phyloP scores from a whole-genome alignment of 495 filamentous ascomycete genomes.

The Zalerion maritima region DNA sequence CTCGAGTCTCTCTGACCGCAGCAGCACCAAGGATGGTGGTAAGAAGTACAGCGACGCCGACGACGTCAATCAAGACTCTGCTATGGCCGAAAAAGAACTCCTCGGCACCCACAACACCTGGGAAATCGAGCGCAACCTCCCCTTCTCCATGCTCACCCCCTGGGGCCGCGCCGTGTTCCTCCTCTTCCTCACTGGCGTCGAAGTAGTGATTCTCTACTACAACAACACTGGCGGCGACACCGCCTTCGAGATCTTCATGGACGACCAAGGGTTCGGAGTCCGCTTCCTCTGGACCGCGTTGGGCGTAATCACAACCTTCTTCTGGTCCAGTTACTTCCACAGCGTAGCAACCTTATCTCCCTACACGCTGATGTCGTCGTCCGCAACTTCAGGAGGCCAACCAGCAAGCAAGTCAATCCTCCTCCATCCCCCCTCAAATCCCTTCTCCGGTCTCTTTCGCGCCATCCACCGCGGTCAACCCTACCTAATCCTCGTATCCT shows the following conservation, averaged over 20 bases:
- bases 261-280: slow-evolving; percentile 26
- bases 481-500: slow-evolving; percentile 13
- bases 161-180: slow-evolving; percentile 14
- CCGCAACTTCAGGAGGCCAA: not conserved
- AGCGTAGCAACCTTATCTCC: slow-evolving; percentile 10
- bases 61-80: too few species aligned
- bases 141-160: slow-evolving; percentile 18
- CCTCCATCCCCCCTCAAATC: slow-evolving; percentile 13
- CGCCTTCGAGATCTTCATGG: slow-evolving; percentile 31
- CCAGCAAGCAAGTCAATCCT: slow-evolving; percentile 5
- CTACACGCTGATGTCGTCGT: not conserved
- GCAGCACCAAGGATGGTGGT: too few species aligned
- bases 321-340: slow-evolving; percentile 24
- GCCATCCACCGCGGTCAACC: slow-evolving; percentile 10
- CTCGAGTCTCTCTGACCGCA: too few species aligned
- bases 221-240: slow-evolving; percentile 20
- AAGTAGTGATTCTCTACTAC: slow-evolving; percentile 28
- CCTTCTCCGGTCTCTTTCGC: slow-evolving; percentile 13
- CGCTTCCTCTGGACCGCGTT: slow-evolving; percentile 27
- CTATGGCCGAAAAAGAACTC: slow-evolving; percentile 6
- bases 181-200: slow-evolving; percentile 19
- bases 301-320: slow-evolving; percentile 26
- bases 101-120: slow-evolving; percentile 5
- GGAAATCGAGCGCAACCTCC: slow-evolving; percentile 12
- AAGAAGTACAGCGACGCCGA: too few species aligned